Evolutionary conservation across 306 rosid genomes (phyloP).

Genomic region (Castanospermum australe): DNA sequence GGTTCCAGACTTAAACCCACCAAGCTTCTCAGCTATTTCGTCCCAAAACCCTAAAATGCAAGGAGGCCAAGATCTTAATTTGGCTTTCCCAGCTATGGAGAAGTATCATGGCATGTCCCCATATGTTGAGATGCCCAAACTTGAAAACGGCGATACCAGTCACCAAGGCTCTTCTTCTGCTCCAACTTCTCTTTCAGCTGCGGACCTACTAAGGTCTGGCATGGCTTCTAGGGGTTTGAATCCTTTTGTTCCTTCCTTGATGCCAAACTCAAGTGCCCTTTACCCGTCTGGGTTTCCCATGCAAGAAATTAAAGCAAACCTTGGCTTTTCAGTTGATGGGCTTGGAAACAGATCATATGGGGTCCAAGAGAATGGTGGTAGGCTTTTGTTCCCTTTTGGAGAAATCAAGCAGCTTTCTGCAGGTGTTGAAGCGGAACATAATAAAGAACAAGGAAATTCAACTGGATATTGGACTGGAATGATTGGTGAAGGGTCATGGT

Average conservation of each 20-base stretch:
- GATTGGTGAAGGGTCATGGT: constrained; percentile 78
- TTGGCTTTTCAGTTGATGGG: constrained; percentile 51
- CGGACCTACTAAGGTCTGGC: constrained; percentile 39
- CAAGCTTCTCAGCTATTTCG: constrained; percentile 30
- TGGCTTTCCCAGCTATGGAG: constrained; percentile 44
- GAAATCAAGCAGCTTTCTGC: constrained; percentile 52
- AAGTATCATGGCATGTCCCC: constrained; percentile 15
- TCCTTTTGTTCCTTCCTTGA: constrained; percentile 42
- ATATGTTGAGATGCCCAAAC: constrained; percentile 32
- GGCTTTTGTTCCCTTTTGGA: constrained; percentile 67
- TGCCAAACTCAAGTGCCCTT: constrained; percentile 41
- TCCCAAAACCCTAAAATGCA: constrained; percentile 44
- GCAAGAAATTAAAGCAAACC: constrained; percentile 53
- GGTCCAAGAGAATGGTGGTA: constrained; percentile 48
- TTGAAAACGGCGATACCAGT: constrained; percentile 10
- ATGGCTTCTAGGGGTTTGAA: constrained; percentile 54
- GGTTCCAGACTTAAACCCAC: constrained; percentile 63
- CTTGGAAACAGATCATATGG: constrained; percentile 49
- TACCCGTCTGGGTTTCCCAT: constrained; percentile 47
- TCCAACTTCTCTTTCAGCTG: constrained; percentile 35
- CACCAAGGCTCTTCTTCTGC: constrained; percentile 5
- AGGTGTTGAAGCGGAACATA: constrained; percentile 26
- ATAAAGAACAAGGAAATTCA: constrained; percentile 52
- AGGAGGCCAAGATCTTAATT: constrained; percentile 68
- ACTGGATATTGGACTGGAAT: constrained; percentile 78